Base-by-base conservation (phyloP, 495 filamentous ascomycete species). In the Podospora sp. region DNA sequence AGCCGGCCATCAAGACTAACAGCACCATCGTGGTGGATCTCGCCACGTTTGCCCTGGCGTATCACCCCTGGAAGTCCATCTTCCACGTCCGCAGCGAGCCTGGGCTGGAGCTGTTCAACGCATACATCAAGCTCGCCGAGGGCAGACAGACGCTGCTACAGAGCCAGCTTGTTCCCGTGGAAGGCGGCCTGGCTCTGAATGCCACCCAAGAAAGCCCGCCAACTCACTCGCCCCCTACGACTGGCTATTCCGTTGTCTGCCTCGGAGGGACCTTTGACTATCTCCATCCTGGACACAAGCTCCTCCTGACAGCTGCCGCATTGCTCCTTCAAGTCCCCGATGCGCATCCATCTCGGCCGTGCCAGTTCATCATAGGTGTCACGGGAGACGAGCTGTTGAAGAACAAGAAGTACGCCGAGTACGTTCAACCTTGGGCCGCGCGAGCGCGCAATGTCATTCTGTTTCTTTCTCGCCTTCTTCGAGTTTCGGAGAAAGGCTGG, bases 231-330 rank as follows among this genome's bases (percentile, higher is more conserved):
- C 50, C 71, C 4, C 75, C 71, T 33, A 75, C 79, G 1, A 53
- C 57, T 2, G 68, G 72, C 16, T 76, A 82, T 62, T 61, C 74
- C 14, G 73, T 78, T 5, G 90, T 96, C 35, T 88, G 87, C n/a
- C 88, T 98, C 35, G 95, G 94, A 51, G 95, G 95, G 21, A 98
- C 95, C 4, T 99, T 98, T 75, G 95, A 99, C 77, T 92, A 98
- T 78, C 86, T 99, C 46, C 95, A 98, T 74, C 86, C 91, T 27
- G 95, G 95, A n/a, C 95, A 99, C 81, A 97, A 97, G 74, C 83
- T 97, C 24, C 86, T 99, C 7, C 82, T 99, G 40, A 94, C 94
- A 8, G 94, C 94, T 71, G 90, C 88, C 9, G 89, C 90, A 5
- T 81, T 97, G 59, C 81, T 92, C 11, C 77, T 94, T 6, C 79